These are phyloP conservation scores for Wickerhamomyces kurtzmanii DNA, from an alignment of 805 yeast species.

Conservation along the genomic window DNA sequence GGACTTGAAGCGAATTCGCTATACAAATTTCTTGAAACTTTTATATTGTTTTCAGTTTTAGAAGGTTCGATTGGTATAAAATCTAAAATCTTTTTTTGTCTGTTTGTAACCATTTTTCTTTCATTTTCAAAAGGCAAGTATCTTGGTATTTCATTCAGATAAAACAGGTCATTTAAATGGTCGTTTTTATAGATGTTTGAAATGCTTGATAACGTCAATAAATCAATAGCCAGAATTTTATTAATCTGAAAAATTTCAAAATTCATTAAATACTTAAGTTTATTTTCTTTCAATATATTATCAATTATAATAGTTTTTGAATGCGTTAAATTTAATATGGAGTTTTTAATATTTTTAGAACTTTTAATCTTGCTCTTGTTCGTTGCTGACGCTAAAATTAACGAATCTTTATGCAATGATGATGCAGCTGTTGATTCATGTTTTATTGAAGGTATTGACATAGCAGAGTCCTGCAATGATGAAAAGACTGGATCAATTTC, in stretches of 20 bases:
- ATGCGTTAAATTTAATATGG: slow-evolving; percentile 12
- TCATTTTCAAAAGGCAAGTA: slow-evolving; percentile 17
- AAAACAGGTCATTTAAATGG: slow-evolving; percentile 11
- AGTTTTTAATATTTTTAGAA: slow-evolving; percentile 12
- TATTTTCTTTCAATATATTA: slow-evolving; percentile 9
- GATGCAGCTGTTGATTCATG: slow-evolving; percentile 3
- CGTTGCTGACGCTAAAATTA: no score
- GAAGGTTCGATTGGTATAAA: no score
- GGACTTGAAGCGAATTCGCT: background rate
- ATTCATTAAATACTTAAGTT: slow-evolving; percentile 14
- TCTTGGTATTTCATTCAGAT: slow-evolving; percentile 17
- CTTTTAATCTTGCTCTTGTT: slow-evolving; percentile 11
- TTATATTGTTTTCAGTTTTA: no score
- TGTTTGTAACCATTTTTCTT: slow-evolving; percentile 11
- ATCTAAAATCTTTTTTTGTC: no score
- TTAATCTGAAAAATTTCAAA: slow-evolving; percentile 16
- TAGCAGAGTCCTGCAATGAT: slow-evolving; percentile 38
- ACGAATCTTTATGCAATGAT: no score
- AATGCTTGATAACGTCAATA: slow-evolving; percentile 16
- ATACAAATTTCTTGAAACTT: no score
- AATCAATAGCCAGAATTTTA: slow-evolving; percentile 11
- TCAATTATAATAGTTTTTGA: slow-evolving; percentile 11
- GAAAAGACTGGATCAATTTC: slow-evolving; percentile 38
- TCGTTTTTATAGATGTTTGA: slow-evolving; percentile 11
- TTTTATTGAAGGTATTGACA: slow-evolving; percentile 30